These are phyloP conservation scores for Encephalitozoon romaleae DNA, from an alignment of 371 early-diverging fungal genomes.

Conservation along the genomic window DNA sequence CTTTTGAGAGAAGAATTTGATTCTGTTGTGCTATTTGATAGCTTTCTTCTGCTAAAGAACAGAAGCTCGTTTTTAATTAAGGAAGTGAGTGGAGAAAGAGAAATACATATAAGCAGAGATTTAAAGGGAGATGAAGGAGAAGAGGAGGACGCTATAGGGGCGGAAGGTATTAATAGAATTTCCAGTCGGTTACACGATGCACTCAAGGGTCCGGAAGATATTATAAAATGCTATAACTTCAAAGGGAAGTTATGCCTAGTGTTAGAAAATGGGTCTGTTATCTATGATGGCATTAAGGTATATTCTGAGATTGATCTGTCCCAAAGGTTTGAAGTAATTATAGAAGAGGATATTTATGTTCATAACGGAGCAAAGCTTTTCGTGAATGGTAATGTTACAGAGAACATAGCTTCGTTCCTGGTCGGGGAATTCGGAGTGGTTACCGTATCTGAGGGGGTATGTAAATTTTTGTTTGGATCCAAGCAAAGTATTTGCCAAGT, in stretches of 20 bases:
- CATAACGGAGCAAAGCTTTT: background rate
- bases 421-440: background rate
- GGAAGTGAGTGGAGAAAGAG: background rate
- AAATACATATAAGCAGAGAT: background rate
- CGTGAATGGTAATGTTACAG: background rate
- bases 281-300: background rate
- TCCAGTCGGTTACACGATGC: background rate
- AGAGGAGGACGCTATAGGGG: background rate
- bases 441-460: background rate
- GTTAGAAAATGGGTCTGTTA: background rate
- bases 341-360: background rate
- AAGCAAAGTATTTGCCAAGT: background rate
- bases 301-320: background rate
- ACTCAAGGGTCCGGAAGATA: background rate
- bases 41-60: background rate
- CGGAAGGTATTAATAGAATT: background rate
- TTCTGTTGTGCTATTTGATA: background rate
- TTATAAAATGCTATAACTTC: background rate
- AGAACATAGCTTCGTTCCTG: background rate
- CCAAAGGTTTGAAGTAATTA: background rate
- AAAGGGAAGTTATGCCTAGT: background rate
- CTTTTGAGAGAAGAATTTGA: background rate
- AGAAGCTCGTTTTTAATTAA: background rate
- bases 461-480: background rate
- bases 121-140: background rate